Percentiles rank a stretch among this genome's conserved stretches.
phyloP scores from a whole-genome alignment of 2,329 filamentous ascomycete species.

The Huntiella savannae region DNA sequence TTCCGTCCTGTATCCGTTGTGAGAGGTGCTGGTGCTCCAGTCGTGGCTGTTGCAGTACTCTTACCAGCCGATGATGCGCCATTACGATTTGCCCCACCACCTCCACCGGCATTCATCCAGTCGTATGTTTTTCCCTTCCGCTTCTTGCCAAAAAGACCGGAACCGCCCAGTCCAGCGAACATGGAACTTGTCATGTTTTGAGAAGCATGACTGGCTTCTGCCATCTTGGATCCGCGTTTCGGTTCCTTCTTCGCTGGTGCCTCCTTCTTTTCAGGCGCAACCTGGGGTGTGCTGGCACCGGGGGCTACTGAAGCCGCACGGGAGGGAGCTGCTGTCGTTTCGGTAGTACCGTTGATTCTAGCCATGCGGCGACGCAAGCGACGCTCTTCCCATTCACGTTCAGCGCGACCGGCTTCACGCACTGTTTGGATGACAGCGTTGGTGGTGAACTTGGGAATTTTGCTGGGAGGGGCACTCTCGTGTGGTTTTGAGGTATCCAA shows the following conservation, averaged over 20 bases:
- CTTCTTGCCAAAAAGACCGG: conserved; percentile 39
- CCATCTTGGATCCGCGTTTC: conserved; percentile 55
- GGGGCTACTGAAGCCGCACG: conserved; percentile 38
- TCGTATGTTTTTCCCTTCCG: conserved; percentile 49
- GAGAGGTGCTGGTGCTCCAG: conserved; percentile 21
- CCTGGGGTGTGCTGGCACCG: conserved; percentile 37
- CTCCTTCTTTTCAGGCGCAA: conserved; percentile 48
- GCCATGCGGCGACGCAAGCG: conserved; percentile 48
- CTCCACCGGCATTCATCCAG: conserved; percentile 46
- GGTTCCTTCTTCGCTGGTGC: conserved; percentile 71
- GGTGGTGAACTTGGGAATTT: conserved; percentile 30
- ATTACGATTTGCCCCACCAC: conserved; percentile 21
- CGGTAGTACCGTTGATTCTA: conserved; percentile 37
- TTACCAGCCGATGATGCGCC: conserved; percentile 33
- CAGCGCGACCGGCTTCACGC: conserved; percentile 42
- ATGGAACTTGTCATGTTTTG: conserved; percentile 70
- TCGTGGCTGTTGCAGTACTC: conserved; percentile 16
- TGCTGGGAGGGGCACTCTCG: conserved; percentile 20
- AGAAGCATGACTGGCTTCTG: conserved; percentile 60
- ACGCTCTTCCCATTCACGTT: conserved; percentile 54
- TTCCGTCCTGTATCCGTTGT: conserved; percentile 37
- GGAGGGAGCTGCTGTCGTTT: conserved; percentile 27
- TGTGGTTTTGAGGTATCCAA: conserved; percentile 8
- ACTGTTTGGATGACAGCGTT: conserved; percentile 32
- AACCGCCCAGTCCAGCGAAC: conserved; percentile 46